These are phyloP conservation scores for Rhodomyrtus tomentosa DNA, from an alignment of 345 rosid genomes.

Conservation along the genomic window DNA sequence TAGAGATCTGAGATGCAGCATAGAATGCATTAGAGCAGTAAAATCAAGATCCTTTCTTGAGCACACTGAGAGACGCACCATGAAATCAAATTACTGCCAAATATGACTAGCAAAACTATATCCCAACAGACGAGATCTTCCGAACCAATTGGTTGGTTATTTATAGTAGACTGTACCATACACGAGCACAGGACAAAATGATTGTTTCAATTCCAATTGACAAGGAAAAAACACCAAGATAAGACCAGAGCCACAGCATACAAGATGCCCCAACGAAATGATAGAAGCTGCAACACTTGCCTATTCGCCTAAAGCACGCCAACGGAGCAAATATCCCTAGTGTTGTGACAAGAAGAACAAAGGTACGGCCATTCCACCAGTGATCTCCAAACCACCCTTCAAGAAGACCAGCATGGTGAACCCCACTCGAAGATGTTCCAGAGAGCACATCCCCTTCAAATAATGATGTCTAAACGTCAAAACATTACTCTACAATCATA, in stretches of 20 bases:
- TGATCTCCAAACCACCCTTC: constrained; percentile 81
- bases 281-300: constrained; percentile 21
- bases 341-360: constrained; percentile 57
- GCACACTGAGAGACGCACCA: background rate
- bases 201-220: background rate
- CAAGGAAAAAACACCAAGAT: background rate
- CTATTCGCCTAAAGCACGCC: constrained; percentile 71
- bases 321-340: constrained; percentile 60
- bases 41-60: background rate
- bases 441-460: constrained; percentile 30
- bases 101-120: background rate
- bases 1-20: background rate
- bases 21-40: background rate
- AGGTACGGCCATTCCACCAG: constrained; percentile 70
- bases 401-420: constrained; percentile 72
- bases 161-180: background rate
- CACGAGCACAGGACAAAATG: background rate
- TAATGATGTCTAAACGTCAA: background rate
- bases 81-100: background rate
- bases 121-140: background rate
- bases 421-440: constrained; percentile 69
- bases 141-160: background rate
- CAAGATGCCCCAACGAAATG: background rate
- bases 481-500: background rate
- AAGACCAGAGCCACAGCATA: background rate